phyloP scores from a whole-genome alignment of 2,329 filamentous ascomycete species.

The Monosporascus sp. region DNA sequence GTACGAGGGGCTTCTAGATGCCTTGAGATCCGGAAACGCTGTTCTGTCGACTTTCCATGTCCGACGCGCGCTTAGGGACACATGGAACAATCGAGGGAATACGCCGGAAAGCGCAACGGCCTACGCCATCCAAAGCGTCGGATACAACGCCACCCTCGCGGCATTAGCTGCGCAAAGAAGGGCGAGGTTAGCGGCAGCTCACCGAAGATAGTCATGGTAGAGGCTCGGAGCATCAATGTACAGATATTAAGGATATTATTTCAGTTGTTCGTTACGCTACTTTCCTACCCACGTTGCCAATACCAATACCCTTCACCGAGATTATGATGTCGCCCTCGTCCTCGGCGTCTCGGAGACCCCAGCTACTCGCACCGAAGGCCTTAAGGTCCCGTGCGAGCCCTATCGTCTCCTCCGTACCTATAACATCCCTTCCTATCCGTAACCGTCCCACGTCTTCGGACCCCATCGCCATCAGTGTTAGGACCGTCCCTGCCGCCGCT shows the following conservation, averaged over 20 bases:
- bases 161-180: slow-evolving; percentile 43
- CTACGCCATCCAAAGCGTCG: slow-evolving; percentile 47
- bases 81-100: slow-evolving; percentile 36
- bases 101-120: slow-evolving; percentile 39
- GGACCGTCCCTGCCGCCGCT: slow-evolving; percentile 65
- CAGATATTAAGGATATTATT: slow-evolving; percentile 23
- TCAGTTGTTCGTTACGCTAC: slow-evolving; percentile 47
- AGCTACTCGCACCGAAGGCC: slow-evolving; percentile 84
- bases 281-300: slow-evolving; percentile 93
- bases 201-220: slow-evolving; percentile 19
- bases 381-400: slow-evolving; percentile 77
- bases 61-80: slow-evolving; percentile 41
- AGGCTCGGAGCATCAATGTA: slow-evolving; percentile 17
- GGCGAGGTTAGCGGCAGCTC: slow-evolving; percentile 26
- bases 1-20: slow-evolving; percentile 31
- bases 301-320: slow-evolving; percentile 86
- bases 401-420: slow-evolving; percentile 76
- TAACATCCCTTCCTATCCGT: slow-evolving; percentile 71
- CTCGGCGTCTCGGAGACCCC: slow-evolving; percentile 76
- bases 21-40: slow-evolving; percentile 50
- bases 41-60: slow-evolving; percentile 50
- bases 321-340: slow-evolving; percentile 71
- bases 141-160: slow-evolving; percentile 50
- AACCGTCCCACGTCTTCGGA: slow-evolving; percentile 90
- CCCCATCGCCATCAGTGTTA: slow-evolving; percentile 96